Base-by-base conservation (phyloP, 2,329 filamentous ascomycete species). In the Penicillium corylophilum region DNA sequence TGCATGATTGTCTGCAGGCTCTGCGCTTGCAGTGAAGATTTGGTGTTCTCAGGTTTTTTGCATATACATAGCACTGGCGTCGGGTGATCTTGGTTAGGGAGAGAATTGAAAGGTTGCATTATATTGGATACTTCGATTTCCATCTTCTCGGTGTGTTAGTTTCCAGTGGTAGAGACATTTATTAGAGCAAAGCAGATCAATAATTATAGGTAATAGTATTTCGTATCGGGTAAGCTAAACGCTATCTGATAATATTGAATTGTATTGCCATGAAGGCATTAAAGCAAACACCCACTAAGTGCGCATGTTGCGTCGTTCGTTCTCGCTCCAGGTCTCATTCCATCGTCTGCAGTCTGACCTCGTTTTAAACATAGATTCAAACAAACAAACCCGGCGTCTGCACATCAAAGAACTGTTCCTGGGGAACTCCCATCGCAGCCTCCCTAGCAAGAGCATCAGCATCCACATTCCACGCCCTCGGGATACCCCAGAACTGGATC, bases 41-140 rank as follows among this genome's bases (percentile, higher is more conserved):
- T 46, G 28, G 8, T 24, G 15, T 33, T 36, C 36, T 40, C 41
- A 10, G 45, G 5, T 38, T 47, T 39, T 18, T 45, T 50, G 47
- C 44, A 56, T 53, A 24, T 20, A 38, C 42, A 46, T 56, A 56
- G 54, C 54, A 50, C 44, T 48, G 54, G 54, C 50, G 50, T 48
- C 38, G 13, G 51, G 46, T 20, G 16, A 10, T 23, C 18, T 23
- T 22, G 29, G 35, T 15, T 43, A 29, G 40, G 18, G 31, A 28
- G 26, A 20, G 13, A 16, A 20, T 28, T 22, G 4, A 28, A 31
- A 22, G 5, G 4, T 22, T 41, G 29, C 28, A 36, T 26, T 23
- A 31, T 43, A 38, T 10, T 38, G 6, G 12, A 9, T 4, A 18
- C 16, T 18, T 4, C 8, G 16, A 33, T 3, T 18, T 36, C 31